A percentile compares a stretch with the other conserved stretches of the same genome.
Conservation (phyloP, 306 rosid genomes). For the Vicia faba region DNA sequence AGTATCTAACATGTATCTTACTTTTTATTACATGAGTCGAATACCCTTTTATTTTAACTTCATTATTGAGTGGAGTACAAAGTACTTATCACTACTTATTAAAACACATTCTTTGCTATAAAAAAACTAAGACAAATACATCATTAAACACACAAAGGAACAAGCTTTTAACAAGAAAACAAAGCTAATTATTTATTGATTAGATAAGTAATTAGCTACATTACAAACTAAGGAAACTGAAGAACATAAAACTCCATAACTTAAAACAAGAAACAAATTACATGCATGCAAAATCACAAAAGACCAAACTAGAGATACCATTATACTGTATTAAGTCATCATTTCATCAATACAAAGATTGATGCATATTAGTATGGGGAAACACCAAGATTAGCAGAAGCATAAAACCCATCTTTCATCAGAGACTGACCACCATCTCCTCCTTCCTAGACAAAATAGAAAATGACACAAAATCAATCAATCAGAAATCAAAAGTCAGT, state of each 20-base stretch:
- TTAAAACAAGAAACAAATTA: conserved; percentile 22
- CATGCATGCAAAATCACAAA: conserved; percentile 37
- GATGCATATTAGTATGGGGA: conserved; percentile 58
- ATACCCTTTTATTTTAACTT: too few species aligned
- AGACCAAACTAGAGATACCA: conserved; percentile 32
- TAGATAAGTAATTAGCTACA: conserved; percentile 24
- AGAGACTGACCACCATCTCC: conserved; percentile 53
- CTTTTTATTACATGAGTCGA: too few species aligned
- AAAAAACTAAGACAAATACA: not conserved
- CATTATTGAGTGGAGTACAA: too few species aligned
- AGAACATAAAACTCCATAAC: conserved; percentile 23
- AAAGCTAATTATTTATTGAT: conserved; percentile 37
- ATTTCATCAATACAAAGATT: conserved; percentile 6
- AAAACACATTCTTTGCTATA: too few species aligned
- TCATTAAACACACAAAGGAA: not conserved
- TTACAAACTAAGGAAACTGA: conserved; percentile 29
- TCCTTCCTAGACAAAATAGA: conserved; percentile 61
- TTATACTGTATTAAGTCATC: conserved; percentile 2
- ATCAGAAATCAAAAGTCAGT: conserved; percentile 26
- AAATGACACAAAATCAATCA: conserved; percentile 33
- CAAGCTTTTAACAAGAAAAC: not conserved
- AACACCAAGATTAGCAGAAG: conserved; percentile 68
- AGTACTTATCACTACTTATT: too few species aligned
- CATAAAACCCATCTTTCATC: conserved; percentile 70
- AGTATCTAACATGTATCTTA: too few species aligned